phyloP scores from a whole-genome alignment of 1,284 basidiomycete species.

The Ganoderma lingzhi region DNA sequence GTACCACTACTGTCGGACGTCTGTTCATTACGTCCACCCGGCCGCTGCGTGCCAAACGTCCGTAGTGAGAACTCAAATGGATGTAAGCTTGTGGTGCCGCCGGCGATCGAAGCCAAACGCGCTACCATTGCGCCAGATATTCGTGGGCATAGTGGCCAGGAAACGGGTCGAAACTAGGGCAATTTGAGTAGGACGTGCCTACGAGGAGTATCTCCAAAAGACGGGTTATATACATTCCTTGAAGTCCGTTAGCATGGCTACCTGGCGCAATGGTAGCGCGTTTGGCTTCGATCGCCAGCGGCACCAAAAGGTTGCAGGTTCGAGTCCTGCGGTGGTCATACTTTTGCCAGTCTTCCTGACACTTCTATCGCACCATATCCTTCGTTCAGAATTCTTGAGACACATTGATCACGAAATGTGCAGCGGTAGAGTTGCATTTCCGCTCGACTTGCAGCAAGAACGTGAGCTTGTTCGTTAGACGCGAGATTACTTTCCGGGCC shows the following conservation, averaged over 20 bases:
- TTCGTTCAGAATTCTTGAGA: no score
- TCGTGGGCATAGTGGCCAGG: neutral
- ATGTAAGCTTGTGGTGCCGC: slow-evolving; percentile 81
- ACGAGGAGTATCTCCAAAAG: no score
- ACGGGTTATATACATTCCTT: no score
- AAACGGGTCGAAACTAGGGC: neutral
- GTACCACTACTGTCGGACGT: neutral
- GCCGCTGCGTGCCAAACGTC: no score
- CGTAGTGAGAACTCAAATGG: neutral
- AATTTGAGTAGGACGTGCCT: neutral
- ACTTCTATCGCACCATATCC: no score
- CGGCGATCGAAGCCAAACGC: slow-evolving; percentile 85
- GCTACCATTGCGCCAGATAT: slow-evolving; percentile 83
- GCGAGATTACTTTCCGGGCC: neutral
- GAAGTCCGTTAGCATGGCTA: slow-evolving; percentile 47
- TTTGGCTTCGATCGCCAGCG: slow-evolving; percentile 81
- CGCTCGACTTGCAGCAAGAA: neutral
- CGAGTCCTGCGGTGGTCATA: slow-evolving; percentile 87
- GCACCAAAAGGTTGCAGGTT: slow-evolving; percentile 89
- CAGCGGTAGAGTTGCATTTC: no score
- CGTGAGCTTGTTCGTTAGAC: neutral
- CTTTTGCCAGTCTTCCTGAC: slow-evolving; percentile 34
- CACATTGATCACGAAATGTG: no score
- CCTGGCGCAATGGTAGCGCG: slow-evolving; percentile 85
- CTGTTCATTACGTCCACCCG: neutral